Evolutionary conservation across 768 basidiomycete genomes (phyloP).

Genomic region (Serendipita sp.): DNA sequence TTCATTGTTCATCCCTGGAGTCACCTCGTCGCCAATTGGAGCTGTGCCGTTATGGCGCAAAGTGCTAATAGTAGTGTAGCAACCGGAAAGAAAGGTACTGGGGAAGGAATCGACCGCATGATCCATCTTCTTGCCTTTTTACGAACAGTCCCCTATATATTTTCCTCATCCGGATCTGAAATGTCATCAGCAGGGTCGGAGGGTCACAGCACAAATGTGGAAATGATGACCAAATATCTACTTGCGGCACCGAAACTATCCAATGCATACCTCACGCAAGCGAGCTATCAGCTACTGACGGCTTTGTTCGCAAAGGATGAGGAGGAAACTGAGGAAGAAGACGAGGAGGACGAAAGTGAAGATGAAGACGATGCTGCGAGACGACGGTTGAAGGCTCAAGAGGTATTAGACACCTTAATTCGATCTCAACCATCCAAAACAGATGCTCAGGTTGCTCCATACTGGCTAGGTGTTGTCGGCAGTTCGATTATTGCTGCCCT

Average conservation of each 20-base stretch:
- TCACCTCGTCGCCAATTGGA: conserved; percentile 65
- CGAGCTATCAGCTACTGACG: conserved; percentile 72
- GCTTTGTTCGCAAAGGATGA: conserved; percentile 48
- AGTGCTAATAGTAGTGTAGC: conserved; percentile 44
- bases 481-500: conserved; percentile 48
- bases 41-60: conserved; percentile 46
- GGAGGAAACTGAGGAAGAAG: conserved; percentile 21
- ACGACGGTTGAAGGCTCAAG: conserved; percentile 12
- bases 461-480: conserved; percentile 68
- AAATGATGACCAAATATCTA: conserved; percentile 52
- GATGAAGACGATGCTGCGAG: neutral
- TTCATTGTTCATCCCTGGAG: conserved; percentile 73
- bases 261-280: conserved; percentile 77
- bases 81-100: conserved; percentile 30
- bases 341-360: conserved; percentile 26
- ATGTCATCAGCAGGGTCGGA: neutral
- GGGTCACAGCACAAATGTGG: neutral
- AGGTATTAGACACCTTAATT: conserved; percentile 48
- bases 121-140: conserved; percentile 56
- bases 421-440: conserved; percentile 50
- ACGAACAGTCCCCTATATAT: conserved; percentile 35
- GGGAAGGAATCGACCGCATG: conserved; percentile 45
- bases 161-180: neutral
- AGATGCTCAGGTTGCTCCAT: conserved; percentile 49
- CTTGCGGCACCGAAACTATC: conserved; percentile 73